Evolutionary conservation across 73 alveolate genomes (phyloP).

Genomic region (Tetrahymena malaccensis): DNA sequence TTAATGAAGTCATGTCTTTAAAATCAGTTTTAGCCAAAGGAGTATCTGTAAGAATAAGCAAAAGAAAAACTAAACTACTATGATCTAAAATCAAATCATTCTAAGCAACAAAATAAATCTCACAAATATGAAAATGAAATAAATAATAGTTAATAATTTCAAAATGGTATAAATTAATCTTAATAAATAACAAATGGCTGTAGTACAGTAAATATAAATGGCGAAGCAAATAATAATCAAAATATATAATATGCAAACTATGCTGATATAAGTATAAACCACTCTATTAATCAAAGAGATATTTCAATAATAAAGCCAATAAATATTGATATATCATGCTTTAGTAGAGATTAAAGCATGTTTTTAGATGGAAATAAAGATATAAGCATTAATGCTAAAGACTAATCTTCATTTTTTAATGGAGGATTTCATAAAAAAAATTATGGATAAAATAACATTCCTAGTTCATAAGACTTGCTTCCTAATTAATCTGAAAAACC

Average conservation of each 20-base stretch:
- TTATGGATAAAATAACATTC: background rate
- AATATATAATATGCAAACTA: background rate
- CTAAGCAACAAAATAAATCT: too few relatives aligned
- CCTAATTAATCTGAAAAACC: background rate
- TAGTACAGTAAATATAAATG: background rate
- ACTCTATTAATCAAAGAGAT: background rate
- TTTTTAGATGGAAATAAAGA: background rate
- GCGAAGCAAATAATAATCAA: background rate
- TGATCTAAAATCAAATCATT: background rate
- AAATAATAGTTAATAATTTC: background rate
- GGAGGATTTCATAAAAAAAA: background rate
- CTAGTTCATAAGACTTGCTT: background rate
- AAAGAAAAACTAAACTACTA: background rate
- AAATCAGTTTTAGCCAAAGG: too few relatives aligned
- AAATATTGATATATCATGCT: background rate
- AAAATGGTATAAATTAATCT: too few relatives aligned
- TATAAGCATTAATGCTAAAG: background rate
- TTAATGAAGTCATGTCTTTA: background rate
- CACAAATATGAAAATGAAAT: background rate
- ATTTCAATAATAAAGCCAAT: background rate
- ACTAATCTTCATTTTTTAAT: background rate
- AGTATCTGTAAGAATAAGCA: background rate
- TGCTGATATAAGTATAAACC: background rate
- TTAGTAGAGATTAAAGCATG: background rate
- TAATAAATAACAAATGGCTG: too few relatives aligned